Base-by-base conservation (phyloP, 2,329 filamentous ascomycete genomes). In the Ustulina deusta region DNA sequence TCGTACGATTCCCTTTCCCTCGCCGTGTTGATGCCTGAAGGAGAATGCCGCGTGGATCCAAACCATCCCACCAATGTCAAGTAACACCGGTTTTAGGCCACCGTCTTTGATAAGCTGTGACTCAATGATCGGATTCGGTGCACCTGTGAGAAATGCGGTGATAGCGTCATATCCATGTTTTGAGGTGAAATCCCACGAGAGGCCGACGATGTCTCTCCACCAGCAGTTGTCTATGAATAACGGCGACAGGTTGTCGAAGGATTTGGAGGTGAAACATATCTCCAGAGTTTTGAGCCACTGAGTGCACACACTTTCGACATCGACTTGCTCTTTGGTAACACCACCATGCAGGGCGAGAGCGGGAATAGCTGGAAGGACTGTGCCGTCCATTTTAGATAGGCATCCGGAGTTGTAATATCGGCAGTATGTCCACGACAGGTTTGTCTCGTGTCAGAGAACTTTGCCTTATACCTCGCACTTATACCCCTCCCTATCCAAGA, bases 191-290 rank as follows among this genome's bases (percentile, higher is more conserved):
- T 46, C 20, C 42, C 42, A 46, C 17, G 42, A 22, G 20, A 46
- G 42, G 7, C 42, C 42, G 20, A 46, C n/a, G 20, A 46, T 46
- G 20, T 46, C 42, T 22, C 42, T 20, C 42, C 42, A 46, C 42
- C 42, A 46, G 42, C 42, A 46, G 42, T 46, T 46, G 9, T 46
- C 42, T 22, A 46, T 46, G 20, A 46, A 46, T 46, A 46, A 46
- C 11, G n/a, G 42, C 2, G 42, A 46, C 6, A 46, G 42, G 20
- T 46, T n/a, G 9, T 46, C 42, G 42, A 46, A 46, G 3, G 20
- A 46, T 17, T 46, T 20, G n/a, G 42, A 25, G 10, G n/a, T 3
- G 10, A 46, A 46, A 46, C n/a, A 46, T 46, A 20, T 11, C 6
- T 46, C 42, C 6, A 46, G n/a, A 22, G n/a, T 22, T 25, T 22